phyloP scores from a whole-genome alignment of 2,329 filamentous ascomycete genomes.

The Trichoderma sp. region DNA sequence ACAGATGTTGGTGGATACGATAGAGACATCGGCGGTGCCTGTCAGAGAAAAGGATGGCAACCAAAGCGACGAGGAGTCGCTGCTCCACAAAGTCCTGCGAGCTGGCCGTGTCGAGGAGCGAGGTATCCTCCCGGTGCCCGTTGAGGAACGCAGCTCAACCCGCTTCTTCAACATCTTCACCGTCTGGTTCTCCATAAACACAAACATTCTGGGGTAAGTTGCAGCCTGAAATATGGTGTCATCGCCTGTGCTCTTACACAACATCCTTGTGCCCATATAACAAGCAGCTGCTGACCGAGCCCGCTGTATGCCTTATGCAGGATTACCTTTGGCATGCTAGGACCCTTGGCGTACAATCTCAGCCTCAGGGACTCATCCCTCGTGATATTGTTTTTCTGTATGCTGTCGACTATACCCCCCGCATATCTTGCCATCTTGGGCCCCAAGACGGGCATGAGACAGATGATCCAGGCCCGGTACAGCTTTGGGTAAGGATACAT shows the following conservation, averaged over 20 bases:
- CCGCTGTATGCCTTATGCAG: constrained; percentile 32
- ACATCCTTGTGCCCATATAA: not conserved
- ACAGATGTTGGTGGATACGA: constrained; percentile 14
- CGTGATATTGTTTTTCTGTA: constrained; percentile 61
- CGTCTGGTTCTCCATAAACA: constrained; percentile 48
- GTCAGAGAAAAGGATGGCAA: constrained; percentile 24
- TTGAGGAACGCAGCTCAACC: constrained; percentile 40
- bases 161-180: constrained; percentile 46
- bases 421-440: constrained; percentile 58
- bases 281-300: not conserved
- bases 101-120: constrained; percentile 42
- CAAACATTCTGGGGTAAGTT: constrained; percentile 44
- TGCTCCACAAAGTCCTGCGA: constrained; percentile 34
- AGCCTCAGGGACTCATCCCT: constrained; percentile 54
- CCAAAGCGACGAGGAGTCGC: constrained; percentile 28
- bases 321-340: constrained; percentile 62
- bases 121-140: constrained; percentile 43
- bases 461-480: constrained; percentile 63
- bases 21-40: constrained; percentile 1
- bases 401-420: constrained; percentile 51
- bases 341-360: constrained; percentile 52
- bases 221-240: not conserved
- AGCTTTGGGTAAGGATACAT: constrained; percentile 50
- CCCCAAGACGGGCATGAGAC: constrained; percentile 60
- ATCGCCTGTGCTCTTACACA: not conserved